Percentiles rank a stretch among this genome's conserved stretches.
phyloP scores from a whole-genome alignment of 2,329 filamentous ascomycete genomes.

The Purpureocillium lavendulum region DNA sequence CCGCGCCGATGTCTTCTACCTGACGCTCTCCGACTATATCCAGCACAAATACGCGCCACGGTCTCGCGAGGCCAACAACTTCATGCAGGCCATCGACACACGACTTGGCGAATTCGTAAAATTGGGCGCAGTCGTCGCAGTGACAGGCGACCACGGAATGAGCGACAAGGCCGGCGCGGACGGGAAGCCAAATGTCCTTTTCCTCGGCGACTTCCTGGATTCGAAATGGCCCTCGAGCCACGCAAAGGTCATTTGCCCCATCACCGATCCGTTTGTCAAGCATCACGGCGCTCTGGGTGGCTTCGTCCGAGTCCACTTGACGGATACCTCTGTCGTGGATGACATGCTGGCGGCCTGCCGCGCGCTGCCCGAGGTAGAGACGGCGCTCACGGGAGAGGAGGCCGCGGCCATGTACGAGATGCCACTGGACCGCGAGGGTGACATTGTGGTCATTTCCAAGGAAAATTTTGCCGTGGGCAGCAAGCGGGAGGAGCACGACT shows the following conservation, averaged over 20 bases:
- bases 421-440: conserved; percentile 29
- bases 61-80: conserved; percentile 24
- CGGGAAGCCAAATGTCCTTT: conserved; percentile 28
- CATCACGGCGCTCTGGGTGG: conserved; percentile 33
- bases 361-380: conserved; percentile 22
- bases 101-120: conserved; percentile 21
- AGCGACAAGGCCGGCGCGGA: conserved; percentile 25
- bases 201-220: conserved; percentile 27
- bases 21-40: conserved; percentile 35
- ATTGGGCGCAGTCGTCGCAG: conserved; percentile 25
- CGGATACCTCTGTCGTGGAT: conserved; percentile 7
- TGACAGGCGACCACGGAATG: conserved; percentile 36
- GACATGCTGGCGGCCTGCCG: conserved; percentile 19
- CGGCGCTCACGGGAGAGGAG: conserved; percentile 19
- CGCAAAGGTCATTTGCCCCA: conserved; percentile 32
- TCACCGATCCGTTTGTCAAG: conserved; percentile 32
- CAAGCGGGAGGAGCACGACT: conserved; percentile 23
- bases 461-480: conserved; percentile 27
- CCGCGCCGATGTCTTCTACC: conserved; percentile 29
- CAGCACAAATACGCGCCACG: conserved; percentile 33
- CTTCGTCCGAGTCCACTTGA: conserved; percentile 31
- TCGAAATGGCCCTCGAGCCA: conserved; percentile 17
- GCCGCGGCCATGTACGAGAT: conserved; percentile 26
- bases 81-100: conserved; percentile 24
- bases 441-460: conserved; percentile 29